A percentile compares a stretch with the other conserved stretches of the same genome.
Evolutionary conservation across 2,329 filamentous ascomycete species (phyloP).

Genomic region (Ceratocystis diversiconidia): DNA sequence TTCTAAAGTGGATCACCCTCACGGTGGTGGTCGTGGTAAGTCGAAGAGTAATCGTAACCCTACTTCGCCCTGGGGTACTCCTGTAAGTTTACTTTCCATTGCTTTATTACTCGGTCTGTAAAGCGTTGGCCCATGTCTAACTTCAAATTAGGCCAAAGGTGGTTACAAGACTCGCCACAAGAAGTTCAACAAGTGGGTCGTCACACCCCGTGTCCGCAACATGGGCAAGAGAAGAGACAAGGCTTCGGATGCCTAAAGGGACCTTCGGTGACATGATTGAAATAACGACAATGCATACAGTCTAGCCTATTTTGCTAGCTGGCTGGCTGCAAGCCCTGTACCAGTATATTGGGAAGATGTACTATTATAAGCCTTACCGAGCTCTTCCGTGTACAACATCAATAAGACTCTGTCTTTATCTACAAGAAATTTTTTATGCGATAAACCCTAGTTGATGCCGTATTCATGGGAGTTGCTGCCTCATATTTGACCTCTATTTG

Average conservation of each 20-base stretch:
- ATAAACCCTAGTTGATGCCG: neutral
- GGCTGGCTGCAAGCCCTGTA: constrained; percentile 10
- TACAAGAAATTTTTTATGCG: neutral
- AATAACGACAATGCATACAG: neutral
- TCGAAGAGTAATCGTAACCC: constrained; percentile 96
- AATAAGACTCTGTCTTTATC: constrained; percentile 6
- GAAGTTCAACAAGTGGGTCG: constrained; percentile 86
- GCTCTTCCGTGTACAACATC: constrained; percentile 15
- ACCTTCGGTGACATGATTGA: neutral
- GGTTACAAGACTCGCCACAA: constrained; percentile 85
- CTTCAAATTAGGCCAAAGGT: constrained; percentile 48
- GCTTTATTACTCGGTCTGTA: neutral
- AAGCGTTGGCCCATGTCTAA: constrained; percentile 22
- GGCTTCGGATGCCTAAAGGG: constrained; percentile 24
- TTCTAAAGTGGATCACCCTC: constrained; percentile 71
- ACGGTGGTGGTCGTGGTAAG: constrained; percentile 97
- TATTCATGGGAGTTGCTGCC: neutral
- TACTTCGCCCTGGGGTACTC: constrained; percentile 90
- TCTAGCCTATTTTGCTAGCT: neutral
- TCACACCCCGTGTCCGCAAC: constrained; percentile 70
- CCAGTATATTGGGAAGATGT: constrained; percentile 14
- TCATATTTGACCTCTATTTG: neutral
- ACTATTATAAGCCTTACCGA: neutral
- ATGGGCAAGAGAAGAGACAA: constrained; percentile 74
- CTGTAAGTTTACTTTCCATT: constrained; percentile 45